A percentile compares a stretch with the other conserved stretches of the same genome.
These are phyloP conservation scores for Dendrothele bispora DNA, from an alignment of 768 basidiomycete genomes.

Conservation along the genomic window DNA sequence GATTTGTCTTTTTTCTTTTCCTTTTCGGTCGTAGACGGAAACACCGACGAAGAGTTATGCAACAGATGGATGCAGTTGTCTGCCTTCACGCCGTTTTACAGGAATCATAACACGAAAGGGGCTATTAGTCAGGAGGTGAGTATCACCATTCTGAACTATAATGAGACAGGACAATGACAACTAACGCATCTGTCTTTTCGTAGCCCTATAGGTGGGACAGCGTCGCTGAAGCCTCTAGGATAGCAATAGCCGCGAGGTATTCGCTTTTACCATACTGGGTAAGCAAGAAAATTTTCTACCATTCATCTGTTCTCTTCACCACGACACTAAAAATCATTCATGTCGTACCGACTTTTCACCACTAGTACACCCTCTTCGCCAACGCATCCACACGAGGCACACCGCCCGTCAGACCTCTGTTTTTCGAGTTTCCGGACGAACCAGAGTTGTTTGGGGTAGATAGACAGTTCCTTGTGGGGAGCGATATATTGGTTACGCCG, in stretches of 20 bases:
- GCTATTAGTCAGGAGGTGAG: conserved; percentile 80
- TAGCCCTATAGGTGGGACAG: conserved; percentile 81
- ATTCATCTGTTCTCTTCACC: conserved; percentile 5
- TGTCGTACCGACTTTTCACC: too few species aligned
- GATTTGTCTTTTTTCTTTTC: too few species aligned
- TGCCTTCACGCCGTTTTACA: conserved; percentile 80
- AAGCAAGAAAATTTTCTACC: conserved; percentile 17
- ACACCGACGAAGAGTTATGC: conserved; percentile 80
- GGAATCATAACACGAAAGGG: conserved; percentile 71
- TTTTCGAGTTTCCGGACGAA: conserved; percentile 77
- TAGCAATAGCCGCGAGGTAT: conserved; percentile 71
- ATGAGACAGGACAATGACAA: too few species aligned
- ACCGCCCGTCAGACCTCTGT: conserved; percentile 72
- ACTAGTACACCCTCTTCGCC: conserved; percentile 76
- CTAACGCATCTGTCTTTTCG: too few species aligned
- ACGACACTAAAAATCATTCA: too few species aligned
- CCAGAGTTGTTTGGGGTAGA: conserved; percentile 62
- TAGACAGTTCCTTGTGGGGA: conserved; percentile 71
- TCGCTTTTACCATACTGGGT: conserved; percentile 80
- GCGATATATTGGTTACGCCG: conserved; percentile 73
- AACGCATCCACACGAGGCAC: conserved; percentile 64
- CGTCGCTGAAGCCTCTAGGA: conserved; percentile 74
- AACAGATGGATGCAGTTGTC: conserved; percentile 87
- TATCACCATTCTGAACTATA: too few species aligned
- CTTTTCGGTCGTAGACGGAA: conserved; percentile 45